Evolutionary conservation across 75 land plant species (phyloP).

Genomic region (Cunninghamia lanceolata): DNA sequence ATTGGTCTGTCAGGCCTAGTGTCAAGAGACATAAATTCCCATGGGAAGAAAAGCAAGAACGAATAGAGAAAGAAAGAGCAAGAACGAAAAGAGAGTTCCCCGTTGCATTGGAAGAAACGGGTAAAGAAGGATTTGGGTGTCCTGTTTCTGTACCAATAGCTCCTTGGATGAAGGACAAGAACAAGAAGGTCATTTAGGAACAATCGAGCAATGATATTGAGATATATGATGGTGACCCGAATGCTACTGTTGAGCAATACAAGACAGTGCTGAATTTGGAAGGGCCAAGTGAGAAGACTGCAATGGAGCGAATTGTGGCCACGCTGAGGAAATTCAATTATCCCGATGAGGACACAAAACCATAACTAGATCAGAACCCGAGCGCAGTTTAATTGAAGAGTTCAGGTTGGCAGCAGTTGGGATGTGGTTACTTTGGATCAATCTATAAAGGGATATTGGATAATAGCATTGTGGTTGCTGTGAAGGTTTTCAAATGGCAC

Average conservation of each 20-base stretch:
- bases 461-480: too few relatives aligned
- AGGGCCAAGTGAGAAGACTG: not conserved
- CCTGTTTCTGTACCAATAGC: not conserved
- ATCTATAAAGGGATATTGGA: too few relatives aligned
- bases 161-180: not conserved
- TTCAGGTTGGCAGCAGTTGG: too few relatives aligned
- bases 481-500: too few relatives aligned
- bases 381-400: conserved; percentile 61
- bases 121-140: not conserved
- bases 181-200: not conserved
- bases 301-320: conserved; percentile 59
- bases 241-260: not conserved
- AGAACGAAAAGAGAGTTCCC: not conserved
- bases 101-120: not conserved
- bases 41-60: not conserved
- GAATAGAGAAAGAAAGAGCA: not conserved
- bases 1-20: conserved; percentile 1
- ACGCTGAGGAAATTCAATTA: conserved; percentile 57
- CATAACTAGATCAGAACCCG: conserved; percentile 5
- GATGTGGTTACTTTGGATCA: too few relatives aligned
- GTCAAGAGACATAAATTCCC: not conserved
- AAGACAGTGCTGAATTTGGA: not conserved
- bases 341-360: conserved; percentile 22
- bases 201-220: not conserved
- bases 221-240: not conserved